Percentiles rank a stretch among this genome's conserved stretches.
phyloP scores from a whole-genome alignment of 2,329 filamentous ascomycete species.

The Dichotomopilus funicola region DNA sequence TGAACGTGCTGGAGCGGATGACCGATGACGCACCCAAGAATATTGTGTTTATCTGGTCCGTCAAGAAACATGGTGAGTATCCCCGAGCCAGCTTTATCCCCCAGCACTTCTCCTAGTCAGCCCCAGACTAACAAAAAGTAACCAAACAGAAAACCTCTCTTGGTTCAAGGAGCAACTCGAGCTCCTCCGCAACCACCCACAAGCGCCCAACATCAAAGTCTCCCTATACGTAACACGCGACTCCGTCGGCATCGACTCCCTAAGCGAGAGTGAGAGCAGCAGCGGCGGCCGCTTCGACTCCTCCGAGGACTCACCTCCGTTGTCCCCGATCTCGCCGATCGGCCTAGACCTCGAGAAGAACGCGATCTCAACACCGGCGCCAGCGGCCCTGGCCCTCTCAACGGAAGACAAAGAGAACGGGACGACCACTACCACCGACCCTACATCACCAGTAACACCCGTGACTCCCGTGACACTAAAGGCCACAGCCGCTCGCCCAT shows the following conservation, averaged over 20 bases:
- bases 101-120: no score
- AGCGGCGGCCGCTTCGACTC: conserved; percentile 11
- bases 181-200: conserved; percentile 33
- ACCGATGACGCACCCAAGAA: conserved; percentile 31
- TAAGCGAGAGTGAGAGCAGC: background rate
- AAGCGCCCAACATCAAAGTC: conserved; percentile 34
- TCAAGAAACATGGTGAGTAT: conserved; percentile 39
- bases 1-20: conserved; percentile 40
- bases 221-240: conserved; percentile 34
- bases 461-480: no score
- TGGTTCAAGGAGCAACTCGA: conserved; percentile 32
- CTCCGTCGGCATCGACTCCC: conserved; percentile 8
- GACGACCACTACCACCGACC: background rate
- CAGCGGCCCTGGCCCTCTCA: background rate
- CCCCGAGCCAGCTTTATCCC: background rate
- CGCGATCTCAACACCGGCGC: background rate
- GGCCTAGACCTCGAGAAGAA: conserved; percentile 14
- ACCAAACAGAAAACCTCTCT: conserved; percentile 24
- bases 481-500: no score
- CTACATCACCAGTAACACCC: no score
- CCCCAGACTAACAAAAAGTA: background rate
- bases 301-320: conserved; percentile 13
- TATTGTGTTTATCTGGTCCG: conserved; percentile 45
- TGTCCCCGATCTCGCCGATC: conserved; percentile 17
- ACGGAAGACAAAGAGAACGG: conserved; percentile 22